Conservation (phyloP, 768 basidiomycete species). For the Paxillus involutus region DNA sequence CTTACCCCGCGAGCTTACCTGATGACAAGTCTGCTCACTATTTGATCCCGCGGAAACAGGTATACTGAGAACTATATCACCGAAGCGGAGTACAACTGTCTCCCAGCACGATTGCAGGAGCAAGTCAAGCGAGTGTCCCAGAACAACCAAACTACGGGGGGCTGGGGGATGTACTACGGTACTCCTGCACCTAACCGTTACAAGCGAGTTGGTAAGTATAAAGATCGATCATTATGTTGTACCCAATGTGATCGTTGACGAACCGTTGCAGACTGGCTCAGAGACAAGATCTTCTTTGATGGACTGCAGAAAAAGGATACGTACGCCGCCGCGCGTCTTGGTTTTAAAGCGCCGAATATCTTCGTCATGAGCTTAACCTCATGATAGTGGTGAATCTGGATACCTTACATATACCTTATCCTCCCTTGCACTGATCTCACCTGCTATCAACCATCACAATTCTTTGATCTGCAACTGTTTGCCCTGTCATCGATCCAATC, state of each 20-base stretch:
- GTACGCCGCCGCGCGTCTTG: constrained; percentile 61
- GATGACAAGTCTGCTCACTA: constrained; percentile 7
- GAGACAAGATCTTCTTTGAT: constrained; percentile 73
- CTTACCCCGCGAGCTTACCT: not conserved
- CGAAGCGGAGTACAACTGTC: constrained; percentile 58
- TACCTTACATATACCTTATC: constrained; percentile 5
- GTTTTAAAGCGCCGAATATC: constrained; percentile 77
- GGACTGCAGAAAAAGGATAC: constrained; percentile 56
- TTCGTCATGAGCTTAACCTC: constrained; percentile 66
- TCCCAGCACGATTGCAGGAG: constrained; percentile 68
- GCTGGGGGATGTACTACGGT: constrained; percentile 48
- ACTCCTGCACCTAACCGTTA: constrained; percentile 48
- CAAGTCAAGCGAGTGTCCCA: constrained; percentile 64
- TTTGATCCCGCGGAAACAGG: constrained; percentile 35
- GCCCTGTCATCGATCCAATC: not conserved
- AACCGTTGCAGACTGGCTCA: constrained; percentile 63
- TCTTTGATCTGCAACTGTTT: not conserved
- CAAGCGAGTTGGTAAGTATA: constrained; percentile 61
- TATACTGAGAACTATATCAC: constrained; percentile 70
- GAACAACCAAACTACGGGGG: constrained; percentile 29
- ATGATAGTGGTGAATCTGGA: constrained; percentile 24
- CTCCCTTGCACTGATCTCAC: constrained; percentile 7
- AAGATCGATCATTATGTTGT: not conserved
- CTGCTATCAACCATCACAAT: constrained; percentile 1
- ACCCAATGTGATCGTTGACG: not conserved